phyloP scores from a whole-genome alignment of 441 rosid genomes.

The Pelargonium cotyledonis region DNA sequence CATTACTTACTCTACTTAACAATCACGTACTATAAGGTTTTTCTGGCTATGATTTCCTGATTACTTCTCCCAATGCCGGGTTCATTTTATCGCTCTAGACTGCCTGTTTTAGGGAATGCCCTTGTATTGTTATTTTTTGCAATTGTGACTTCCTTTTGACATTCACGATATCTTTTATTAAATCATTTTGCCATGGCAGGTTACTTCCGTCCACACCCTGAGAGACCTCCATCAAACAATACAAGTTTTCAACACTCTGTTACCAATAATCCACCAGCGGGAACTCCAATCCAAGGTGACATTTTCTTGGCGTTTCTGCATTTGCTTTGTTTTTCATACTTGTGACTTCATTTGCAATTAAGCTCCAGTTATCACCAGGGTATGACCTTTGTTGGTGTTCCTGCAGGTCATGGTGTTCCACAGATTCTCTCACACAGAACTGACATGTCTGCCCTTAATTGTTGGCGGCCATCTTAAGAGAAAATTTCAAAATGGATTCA shows the following conservation, averaged over 20 bases:
- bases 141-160: not conserved
- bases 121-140: not conserved
- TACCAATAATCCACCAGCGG: constrained; percentile 51
- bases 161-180: constrained; percentile 13
- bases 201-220: constrained; percentile 64
- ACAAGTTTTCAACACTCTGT: constrained; percentile 56
- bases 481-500: constrained; percentile 18
- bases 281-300: constrained; percentile 66
- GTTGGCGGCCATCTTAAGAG: constrained; percentile 89
- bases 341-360: constrained; percentile 11
- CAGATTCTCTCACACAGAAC: constrained; percentile 73
- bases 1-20: constrained; percentile 5
- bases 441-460: constrained; percentile 62
- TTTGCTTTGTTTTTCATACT: not conserved
- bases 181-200: constrained; percentile 38
- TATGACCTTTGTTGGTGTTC: constrained; percentile 18
- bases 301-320: constrained; percentile 11
- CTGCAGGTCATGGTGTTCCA: constrained; percentile 73
- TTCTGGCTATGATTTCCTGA: not conserved
- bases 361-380: constrained; percentile 13
- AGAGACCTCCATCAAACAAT: constrained; percentile 57
- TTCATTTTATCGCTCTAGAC: constrained; percentile 9
- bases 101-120: constrained; percentile 18
- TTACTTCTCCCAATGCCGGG: not conserved
- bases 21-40: not conserved